Evolutionary conservation across 768 basidiomycete genomes (phyloP).

Genomic region (Agaricus sinodeliciosus): DNA sequence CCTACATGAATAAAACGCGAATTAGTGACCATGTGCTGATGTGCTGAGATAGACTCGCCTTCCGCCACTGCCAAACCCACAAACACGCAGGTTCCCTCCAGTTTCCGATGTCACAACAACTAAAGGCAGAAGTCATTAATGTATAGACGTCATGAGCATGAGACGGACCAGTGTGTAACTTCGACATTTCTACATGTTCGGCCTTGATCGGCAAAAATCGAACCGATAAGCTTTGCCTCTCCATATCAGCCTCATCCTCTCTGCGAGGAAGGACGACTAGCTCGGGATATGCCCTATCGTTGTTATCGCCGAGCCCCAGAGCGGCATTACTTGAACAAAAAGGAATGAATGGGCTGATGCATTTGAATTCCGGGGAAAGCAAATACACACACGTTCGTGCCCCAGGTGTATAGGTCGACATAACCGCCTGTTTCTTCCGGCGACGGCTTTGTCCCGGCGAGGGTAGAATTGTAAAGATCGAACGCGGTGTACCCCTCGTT

Average conservation of each 20-base stretch:
- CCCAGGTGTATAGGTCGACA: slow-evolving; percentile 82
- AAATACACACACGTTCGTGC: slow-evolving; percentile 57
- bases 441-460: slow-evolving; percentile 54
- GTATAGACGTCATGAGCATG: not conserved
- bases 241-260: slow-evolving; percentile 20
- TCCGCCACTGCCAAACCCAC: slow-evolving; percentile 87
- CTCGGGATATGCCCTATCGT: slow-evolving; percentile 77
- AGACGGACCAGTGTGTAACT: slow-evolving; percentile 72
- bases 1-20: slow-evolving; percentile 25
- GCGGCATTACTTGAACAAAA: slow-evolving; percentile 66
- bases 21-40: not conserved
- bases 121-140: slow-evolving; percentile 17
- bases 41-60: slow-evolving; percentile 39
- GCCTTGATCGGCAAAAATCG: slow-evolving; percentile 61
- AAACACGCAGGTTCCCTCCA: slow-evolving; percentile 70
- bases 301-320: slow-evolving; percentile 76
- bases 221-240: slow-evolving; percentile 26
- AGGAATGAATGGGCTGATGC: not conserved
- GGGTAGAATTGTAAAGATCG: slow-evolving; percentile 88
- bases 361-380: not conserved
- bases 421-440: slow-evolving; percentile 32
- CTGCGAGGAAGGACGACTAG: slow-evolving; percentile 48
- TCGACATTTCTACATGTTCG: slow-evolving; percentile 73
- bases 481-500: slow-evolving; percentile 86
- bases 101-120: slow-evolving; percentile 67